Evolutionary conservation across 495 filamentous ascomycete genomes (phyloP).

Genomic region (Penicillium verhagenii): DNA sequence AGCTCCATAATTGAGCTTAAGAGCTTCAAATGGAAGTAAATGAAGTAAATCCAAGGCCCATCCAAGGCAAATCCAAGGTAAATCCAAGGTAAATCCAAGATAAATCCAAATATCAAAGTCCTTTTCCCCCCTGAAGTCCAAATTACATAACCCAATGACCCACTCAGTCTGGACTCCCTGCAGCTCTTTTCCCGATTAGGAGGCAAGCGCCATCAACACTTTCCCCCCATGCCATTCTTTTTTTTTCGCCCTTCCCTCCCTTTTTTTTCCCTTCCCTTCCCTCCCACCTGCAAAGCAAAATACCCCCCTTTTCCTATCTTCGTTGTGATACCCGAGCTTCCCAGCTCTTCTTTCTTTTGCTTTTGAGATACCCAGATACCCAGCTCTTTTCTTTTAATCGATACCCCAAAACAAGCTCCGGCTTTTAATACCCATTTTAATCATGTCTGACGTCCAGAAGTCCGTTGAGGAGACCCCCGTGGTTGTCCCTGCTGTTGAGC

Average conservation of each 20-base stretch:
- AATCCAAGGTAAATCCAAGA: neutral
- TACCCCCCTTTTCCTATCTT: conserved; percentile 28
- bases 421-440: conserved; percentile 28
- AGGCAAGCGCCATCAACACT: conserved; percentile 25
- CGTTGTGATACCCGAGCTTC: conserved; percentile 51
- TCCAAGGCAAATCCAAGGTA: too few relatives aligned
- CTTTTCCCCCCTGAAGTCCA: conserved; percentile 5
- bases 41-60: too few relatives aligned
- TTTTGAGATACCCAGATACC: conserved; percentile 48
- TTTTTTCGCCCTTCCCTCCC: conserved; percentile 31
- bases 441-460: conserved; percentile 54
- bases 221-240: conserved; percentile 28
- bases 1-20: too few relatives aligned
- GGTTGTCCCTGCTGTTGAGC: conserved; percentile 37
- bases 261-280: conserved; percentile 28
- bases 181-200: conserved; percentile 41
- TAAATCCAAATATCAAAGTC: neutral
- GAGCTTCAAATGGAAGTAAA: too few relatives aligned
- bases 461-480: conserved; percentile 49
- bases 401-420: conserved; percentile 29
- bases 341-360: conserved; percentile 43
- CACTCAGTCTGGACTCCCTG: conserved; percentile 38
- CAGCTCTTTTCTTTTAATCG: conserved; percentile 35
- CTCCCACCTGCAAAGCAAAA: conserved; percentile 25
- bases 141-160: conserved; percentile 13